These are phyloP conservation scores for Oemleria cerasiformis DNA, from an alignment of 306 rosid species.

Conservation along the genomic window DNA sequence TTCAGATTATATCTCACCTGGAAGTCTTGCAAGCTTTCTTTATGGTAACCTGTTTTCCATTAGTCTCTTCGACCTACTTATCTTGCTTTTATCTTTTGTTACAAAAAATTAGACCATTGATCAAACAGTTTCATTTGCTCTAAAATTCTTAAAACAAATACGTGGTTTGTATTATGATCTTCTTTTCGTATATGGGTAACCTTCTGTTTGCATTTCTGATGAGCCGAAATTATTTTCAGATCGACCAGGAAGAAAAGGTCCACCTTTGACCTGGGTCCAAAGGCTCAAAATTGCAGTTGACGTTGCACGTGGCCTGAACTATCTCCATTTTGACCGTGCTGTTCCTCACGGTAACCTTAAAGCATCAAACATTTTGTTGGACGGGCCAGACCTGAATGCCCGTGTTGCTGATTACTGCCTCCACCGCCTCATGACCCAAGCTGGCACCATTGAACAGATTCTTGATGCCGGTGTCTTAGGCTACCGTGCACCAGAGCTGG, in stretches of 20 bases:
- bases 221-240: constrained; percentile 40
- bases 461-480: constrained; percentile 95
- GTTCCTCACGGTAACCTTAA: constrained; percentile 95
- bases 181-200: constrained; percentile 6
- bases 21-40: constrained; percentile 89
- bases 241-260: constrained; percentile 93
- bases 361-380: constrained; percentile 83
- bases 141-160: background rate
- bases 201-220: constrained; percentile 23
- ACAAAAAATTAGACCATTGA: background rate
- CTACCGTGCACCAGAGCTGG: constrained; percentile 91
- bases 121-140: background rate
- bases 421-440: constrained; percentile 96
- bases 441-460: constrained; percentile 91
- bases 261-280: constrained; percentile 78
- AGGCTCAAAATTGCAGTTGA: constrained; percentile 96
- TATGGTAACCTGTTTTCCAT: constrained; percentile 59
- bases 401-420: constrained; percentile 97
- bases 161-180: background rate
- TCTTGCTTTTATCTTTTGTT: background rate
- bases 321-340: constrained; percentile 99
- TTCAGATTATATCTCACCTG: constrained; percentile 84
- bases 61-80: constrained; percentile 8
- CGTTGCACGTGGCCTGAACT: constrained; percentile 98
- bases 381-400: constrained; percentile 84